Percentiles rank a stretch among this genome's conserved stretches.
phyloP scores from a whole-genome alignment of 2,329 filamentous ascomycete genomes.

The Ilyonectria destructans region DNA sequence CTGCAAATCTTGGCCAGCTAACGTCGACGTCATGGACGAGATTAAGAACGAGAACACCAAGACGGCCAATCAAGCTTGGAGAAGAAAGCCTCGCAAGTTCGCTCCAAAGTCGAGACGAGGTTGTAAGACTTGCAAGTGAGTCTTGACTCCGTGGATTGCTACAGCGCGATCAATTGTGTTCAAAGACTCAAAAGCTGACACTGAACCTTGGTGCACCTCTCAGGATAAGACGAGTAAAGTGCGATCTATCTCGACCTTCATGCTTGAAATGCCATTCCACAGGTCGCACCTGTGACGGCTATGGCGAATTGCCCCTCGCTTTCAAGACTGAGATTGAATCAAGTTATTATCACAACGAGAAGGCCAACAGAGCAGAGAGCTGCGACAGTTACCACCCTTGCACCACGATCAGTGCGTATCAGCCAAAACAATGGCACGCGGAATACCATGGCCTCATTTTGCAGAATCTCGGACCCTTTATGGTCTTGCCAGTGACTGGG shows the following conservation, averaged over 20 bases:
- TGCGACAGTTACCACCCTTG: background rate
- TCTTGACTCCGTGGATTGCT: constrained; percentile 30
- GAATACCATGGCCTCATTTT: constrained; percentile 17
- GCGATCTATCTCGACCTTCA: constrained; percentile 54
- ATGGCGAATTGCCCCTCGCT: constrained; percentile 38
- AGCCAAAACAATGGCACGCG: constrained; percentile 6
- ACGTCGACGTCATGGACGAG: constrained; percentile 25
- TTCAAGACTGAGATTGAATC: constrained; percentile 15
- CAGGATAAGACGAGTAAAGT: constrained; percentile 58
- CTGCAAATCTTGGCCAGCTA: background rate
- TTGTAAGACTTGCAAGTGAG: constrained; percentile 61
- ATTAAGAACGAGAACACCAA: constrained; percentile 33
- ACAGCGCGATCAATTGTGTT: constrained; percentile 18
- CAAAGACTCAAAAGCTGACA: constrained; percentile 35
- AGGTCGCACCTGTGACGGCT: constrained; percentile 58
- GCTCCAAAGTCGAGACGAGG: constrained; percentile 58
- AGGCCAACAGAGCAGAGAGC: constrained; percentile 6
- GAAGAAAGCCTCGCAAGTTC: constrained; percentile 56
- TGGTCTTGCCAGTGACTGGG: constrained; percentile 43
- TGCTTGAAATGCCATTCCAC: constrained; percentile 57
- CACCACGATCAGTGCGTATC: constrained; percentile 7
- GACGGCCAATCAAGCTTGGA: constrained; percentile 53
- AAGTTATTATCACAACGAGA: constrained; percentile 19
- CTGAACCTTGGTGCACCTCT: constrained; percentile 11
- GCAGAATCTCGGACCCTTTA: constrained; percentile 41